Evolutionary conservation across 108 stramenopile genomes (phyloP).

Genomic region (Conticribra weissflogii): DNA sequence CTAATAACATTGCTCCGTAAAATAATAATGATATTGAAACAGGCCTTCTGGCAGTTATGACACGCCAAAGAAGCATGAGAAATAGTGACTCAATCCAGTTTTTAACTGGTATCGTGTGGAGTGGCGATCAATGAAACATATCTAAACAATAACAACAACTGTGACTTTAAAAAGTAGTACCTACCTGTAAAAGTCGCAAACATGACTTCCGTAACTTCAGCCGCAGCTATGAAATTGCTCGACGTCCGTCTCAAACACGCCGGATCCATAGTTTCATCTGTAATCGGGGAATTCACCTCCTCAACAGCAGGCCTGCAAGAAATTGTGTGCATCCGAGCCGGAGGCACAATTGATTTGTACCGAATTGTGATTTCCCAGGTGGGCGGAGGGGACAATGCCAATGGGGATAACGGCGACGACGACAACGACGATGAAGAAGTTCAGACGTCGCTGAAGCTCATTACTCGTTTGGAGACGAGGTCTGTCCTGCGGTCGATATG

Average conservation of each 20-base stretch:
- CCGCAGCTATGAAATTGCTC: constrained; percentile 67
- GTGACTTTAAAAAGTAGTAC: too few relatives aligned
- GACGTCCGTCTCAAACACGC: constrained; percentile 79
- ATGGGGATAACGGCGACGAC: constrained; percentile 35
- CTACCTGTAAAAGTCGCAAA: too few relatives aligned
- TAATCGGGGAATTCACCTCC: constrained; percentile 72
- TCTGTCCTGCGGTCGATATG: constrained; percentile 71
- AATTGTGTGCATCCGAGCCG: constrained; percentile 64
- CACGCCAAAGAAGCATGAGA: too few relatives aligned
- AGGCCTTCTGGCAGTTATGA: too few relatives aligned
- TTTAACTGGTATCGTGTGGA: too few relatives aligned
- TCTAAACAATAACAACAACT: too few relatives aligned
- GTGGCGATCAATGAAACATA: too few relatives aligned
- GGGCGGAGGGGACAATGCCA: background rate
- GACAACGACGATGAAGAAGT: constrained; percentile 55
- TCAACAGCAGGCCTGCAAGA: constrained; percentile 42
- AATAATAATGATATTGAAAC: too few relatives aligned
- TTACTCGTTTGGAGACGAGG: constrained; percentile 75
- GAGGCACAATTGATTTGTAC: constrained; percentile 79
- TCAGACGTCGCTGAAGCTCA: constrained; percentile 58
- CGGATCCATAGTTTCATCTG: constrained; percentile 56
- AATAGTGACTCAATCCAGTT: too few relatives aligned
- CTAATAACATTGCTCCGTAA: too few relatives aligned
- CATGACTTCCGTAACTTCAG: constrained; percentile 44
- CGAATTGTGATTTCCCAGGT: constrained; percentile 36